These are phyloP conservation scores for Mycena epipterygia DNA, from an alignment of 768 basidiomycete species.

Conservation along the genomic window DNA sequence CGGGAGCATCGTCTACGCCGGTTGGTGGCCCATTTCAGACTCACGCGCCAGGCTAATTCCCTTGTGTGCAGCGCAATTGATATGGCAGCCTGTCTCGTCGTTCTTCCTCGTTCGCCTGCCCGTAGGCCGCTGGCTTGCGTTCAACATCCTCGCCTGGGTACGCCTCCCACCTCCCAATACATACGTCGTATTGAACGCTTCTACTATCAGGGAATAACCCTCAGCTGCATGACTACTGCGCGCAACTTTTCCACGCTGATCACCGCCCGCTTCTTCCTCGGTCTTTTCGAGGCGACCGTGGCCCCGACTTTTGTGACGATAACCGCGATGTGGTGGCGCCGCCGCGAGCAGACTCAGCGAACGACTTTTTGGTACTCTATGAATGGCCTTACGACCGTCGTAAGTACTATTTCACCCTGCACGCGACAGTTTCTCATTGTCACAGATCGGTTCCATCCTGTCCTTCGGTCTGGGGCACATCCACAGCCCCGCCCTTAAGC, in stretches of 20 bases:
- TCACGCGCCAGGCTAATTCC: neutral
- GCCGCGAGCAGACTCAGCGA: conserved; percentile 35
- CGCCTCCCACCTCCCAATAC: neutral
- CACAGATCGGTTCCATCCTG: conserved; percentile 32
- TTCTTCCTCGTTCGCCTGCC: conserved; percentile 41
- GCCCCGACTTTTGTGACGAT: conserved; percentile 37
- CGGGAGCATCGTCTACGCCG: conserved; percentile 34
- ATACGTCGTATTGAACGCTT: neutral
- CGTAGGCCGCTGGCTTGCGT: conserved; percentile 44
- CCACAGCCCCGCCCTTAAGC: conserved; percentile 21
- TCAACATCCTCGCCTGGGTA: conserved; percentile 52
- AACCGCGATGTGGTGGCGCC: conserved; percentile 40
- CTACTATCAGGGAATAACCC: conserved; percentile 24
- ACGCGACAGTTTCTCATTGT: neutral
- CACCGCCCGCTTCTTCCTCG: conserved; percentile 35
- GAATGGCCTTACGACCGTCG: conserved; percentile 36
- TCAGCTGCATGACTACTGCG: conserved; percentile 32
- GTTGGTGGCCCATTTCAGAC: neutral
- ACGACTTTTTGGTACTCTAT: conserved; percentile 34
- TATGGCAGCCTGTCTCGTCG: conserved; percentile 37
- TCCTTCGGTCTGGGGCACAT: conserved; percentile 34
- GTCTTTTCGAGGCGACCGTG: conserved; percentile 34
- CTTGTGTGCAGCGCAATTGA: conserved; percentile 28
- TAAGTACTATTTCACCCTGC: neutral
- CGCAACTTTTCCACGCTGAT: conserved; percentile 28